phyloP scores from a whole-genome alignment of 495 filamentous ascomycete genomes.

The Daldinia loculata region DNA sequence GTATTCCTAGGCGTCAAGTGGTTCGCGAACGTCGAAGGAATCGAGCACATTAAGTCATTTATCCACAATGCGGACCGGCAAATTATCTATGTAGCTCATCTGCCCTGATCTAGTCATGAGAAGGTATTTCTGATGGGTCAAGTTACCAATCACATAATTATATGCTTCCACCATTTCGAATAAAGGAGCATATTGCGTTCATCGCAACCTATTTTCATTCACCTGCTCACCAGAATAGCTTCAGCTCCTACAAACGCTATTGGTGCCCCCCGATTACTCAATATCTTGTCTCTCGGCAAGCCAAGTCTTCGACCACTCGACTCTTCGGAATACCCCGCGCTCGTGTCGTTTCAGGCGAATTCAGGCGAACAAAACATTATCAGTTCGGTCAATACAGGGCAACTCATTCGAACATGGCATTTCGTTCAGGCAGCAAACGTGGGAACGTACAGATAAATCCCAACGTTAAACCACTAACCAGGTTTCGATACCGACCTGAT shows the following conservation, averaged over 20 bases:
- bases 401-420: constrained; percentile 4
- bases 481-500: constrained; percentile 24
- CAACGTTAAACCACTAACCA: constrained; percentile 19
- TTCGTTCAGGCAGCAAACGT: constrained; percentile 29
- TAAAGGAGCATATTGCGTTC: background rate
- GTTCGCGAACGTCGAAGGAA: background rate
- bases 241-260: no score
- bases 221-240: background rate
- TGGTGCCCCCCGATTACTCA: background rate
- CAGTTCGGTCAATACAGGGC: constrained; percentile 1
- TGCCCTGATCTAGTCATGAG: background rate
- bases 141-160: constrained; percentile 7
- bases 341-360: constrained; percentile 10
- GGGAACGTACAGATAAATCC: constrained; percentile 17
- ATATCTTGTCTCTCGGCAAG: background rate
- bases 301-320: background rate
- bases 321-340: background rate
- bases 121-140: background rate
- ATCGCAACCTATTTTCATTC: background rate
- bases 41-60: constrained; percentile 6
- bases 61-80: constrained; percentile 1
- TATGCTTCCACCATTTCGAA: constrained; percentile 18
- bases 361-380: constrained; percentile 1
- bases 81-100: background rate
- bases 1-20: background rate